Percentiles rank a stretch among this genome's conserved stretches.
phyloP scores from a whole-genome alignment of 2,329 filamentous ascomycete genomes.

The Curvularia sp. region DNA sequence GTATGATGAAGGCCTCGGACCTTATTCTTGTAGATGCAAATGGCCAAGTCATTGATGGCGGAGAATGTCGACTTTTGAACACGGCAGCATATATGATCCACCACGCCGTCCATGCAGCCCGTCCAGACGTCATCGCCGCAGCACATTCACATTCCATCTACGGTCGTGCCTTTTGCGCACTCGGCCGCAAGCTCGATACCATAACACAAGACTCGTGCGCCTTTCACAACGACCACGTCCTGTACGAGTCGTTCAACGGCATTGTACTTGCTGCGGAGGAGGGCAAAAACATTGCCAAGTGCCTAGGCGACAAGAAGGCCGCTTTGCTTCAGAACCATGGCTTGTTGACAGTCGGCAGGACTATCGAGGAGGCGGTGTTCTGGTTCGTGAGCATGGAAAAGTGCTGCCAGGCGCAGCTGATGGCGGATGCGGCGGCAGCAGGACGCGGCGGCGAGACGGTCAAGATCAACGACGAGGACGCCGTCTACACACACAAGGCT shows the following conservation, averaged over 20 bases:
- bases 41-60: constrained; percentile 70
- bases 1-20: constrained; percentile 68
- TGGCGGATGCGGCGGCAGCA: constrained; percentile 63
- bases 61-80: constrained; percentile 51
- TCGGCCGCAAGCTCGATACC: constrained; percentile 66
- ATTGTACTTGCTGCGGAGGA: constrained; percentile 62
- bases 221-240: constrained; percentile 61
- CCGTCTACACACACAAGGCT: constrained; percentile 70
- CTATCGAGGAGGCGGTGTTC: constrained; percentile 61
- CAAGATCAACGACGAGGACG: constrained; percentile 73
- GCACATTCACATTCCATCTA: constrained; percentile 67
- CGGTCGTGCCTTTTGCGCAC: constrained; percentile 67
- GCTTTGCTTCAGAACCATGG: constrained; percentile 64
- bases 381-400: constrained; percentile 64
- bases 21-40: constrained; percentile 70
- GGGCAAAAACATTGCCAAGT: constrained; percentile 60
- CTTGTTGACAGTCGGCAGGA: constrained; percentile 58
- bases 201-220: constrained; percentile 65
- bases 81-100: constrained; percentile 67
- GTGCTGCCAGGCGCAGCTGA: constrained; percentile 61
- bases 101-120: constrained; percentile 64
- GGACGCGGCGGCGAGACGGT: constrained; percentile 70
- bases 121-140: constrained; percentile 65
- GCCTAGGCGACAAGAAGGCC: constrained; percentile 60
- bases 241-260: constrained; percentile 63